Percentiles rank a stretch among this genome's conserved stretches.
These are phyloP conservation scores for Nepenthes gracilis DNA, from an alignment of 148 eudicot genomes.

Conservation along the genomic window DNA sequence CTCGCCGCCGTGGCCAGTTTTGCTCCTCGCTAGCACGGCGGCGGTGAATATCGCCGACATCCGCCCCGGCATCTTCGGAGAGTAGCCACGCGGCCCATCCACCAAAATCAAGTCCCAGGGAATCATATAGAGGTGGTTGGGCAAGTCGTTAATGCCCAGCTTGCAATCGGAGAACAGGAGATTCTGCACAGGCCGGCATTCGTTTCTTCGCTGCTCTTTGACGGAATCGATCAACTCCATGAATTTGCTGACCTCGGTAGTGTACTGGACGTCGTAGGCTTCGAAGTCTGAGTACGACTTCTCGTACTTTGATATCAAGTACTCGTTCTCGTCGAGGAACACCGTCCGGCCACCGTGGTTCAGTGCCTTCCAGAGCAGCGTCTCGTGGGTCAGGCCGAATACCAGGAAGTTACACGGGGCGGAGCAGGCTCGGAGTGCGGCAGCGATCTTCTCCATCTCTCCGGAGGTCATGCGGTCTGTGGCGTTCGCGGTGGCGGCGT, in stretches of 20 bases:
- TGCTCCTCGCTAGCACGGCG: slow-evolving; percentile 63
- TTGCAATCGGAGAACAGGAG: slow-evolving; percentile 72
- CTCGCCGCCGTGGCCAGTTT: slow-evolving; percentile 6
- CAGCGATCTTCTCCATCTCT: slow-evolving; percentile 21
- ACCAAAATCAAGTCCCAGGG: slow-evolving; percentile 65
- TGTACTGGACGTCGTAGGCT: slow-evolving; percentile 69
- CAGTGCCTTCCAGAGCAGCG: slow-evolving; percentile 66
- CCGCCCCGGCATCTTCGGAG: slow-evolving; percentile 47
- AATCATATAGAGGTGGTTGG: slow-evolving; percentile 65
- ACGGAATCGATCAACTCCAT: slow-evolving; percentile 23
- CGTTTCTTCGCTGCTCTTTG: slow-evolving; percentile 13
- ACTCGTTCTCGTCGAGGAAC: slow-evolving; percentile 62
- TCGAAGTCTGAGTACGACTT: slow-evolving; percentile 41
- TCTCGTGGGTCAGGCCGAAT: slow-evolving; percentile 82
- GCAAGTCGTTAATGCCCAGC: slow-evolving; percentile 64
- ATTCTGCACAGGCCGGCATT: slow-evolving; percentile 68
- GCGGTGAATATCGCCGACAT: slow-evolving; percentile 68
- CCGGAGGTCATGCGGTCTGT: slow-evolving; percentile 27
- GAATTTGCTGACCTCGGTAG: slow-evolving; percentile 34
- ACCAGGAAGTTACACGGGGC: slow-evolving; percentile 46
- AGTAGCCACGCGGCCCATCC: slow-evolving; percentile 76
- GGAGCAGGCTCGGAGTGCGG: not conserved
- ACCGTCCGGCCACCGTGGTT: slow-evolving; percentile 60
- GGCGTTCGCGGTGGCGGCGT: slow-evolving; percentile 34
- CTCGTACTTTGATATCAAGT: slow-evolving; percentile 30